A percentile compares a stretch with the other conserved stretches of the same genome.
Evolutionary conservation across 148 eudicot genomes (phyloP).

Genomic region (Rhododendron simsii): DNA sequence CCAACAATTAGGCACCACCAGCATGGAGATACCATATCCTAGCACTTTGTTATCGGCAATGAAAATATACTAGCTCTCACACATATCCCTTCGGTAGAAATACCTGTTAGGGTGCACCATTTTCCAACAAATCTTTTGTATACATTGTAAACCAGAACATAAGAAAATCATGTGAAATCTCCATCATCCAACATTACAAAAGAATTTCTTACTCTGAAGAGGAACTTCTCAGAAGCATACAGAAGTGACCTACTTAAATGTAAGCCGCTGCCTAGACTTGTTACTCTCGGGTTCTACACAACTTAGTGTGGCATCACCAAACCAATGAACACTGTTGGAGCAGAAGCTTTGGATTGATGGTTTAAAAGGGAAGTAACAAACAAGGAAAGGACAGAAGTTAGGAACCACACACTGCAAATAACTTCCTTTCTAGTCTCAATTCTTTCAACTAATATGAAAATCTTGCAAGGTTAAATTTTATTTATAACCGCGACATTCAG

Average conservation of each 20-base stretch:
- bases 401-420: neutral
- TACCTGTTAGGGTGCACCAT: neutral
- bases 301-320: neutral
- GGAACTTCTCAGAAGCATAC: neutral
- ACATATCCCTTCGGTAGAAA: neutral
- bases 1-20: neutral
- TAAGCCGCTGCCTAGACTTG: neutral
- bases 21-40: neutral
- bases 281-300: neutral
- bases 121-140: neutral
- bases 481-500: neutral
- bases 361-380: neutral
- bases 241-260: neutral
- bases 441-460: neutral
- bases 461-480: neutral
- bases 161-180: neutral
- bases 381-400: neutral
- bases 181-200: neutral
- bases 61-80: neutral
- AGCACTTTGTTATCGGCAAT: neutral
- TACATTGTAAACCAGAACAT: neutral
- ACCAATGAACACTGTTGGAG: neutral
- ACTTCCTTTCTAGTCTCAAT: neutral
- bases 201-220: neutral
- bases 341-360: neutral